phyloP scores from a whole-genome alignment of 75 land plant species.

The Sequoiadendron giganteum region DNA sequence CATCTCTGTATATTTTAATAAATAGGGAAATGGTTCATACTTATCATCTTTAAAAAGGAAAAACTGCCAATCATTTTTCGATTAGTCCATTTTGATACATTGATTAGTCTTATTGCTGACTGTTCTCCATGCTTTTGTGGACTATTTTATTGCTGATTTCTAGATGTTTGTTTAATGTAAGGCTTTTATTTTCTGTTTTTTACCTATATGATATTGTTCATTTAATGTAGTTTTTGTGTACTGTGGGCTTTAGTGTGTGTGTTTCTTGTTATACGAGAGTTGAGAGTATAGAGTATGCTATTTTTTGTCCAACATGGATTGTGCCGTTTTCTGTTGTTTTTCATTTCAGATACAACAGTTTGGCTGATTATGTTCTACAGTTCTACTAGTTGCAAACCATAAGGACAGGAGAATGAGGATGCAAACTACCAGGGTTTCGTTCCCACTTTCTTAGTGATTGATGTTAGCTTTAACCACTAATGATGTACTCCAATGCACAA shows the following conservation, averaged over 20 bases:
- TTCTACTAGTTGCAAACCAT: background rate
- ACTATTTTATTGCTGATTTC: background rate
- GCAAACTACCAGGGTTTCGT: background rate
- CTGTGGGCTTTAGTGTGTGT: background rate
- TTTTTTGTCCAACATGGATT: background rate
- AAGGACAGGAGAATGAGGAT: background rate
- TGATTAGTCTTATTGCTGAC: background rate
- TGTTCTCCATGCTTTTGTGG: background rate
- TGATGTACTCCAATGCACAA: background rate
- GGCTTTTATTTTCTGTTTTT: background rate
- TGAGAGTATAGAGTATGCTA: too few species aligned
- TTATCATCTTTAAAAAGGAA: background rate
- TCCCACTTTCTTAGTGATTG: background rate
- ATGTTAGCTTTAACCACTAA: background rate
- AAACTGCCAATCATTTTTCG: background rate
- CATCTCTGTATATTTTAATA: background rate
- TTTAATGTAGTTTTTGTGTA: background rate
- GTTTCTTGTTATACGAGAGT: too few species aligned
- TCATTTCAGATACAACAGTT: background rate
- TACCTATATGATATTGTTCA: background rate
- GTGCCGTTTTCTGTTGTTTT: background rate
- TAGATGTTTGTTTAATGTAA: background rate
- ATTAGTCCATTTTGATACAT: background rate
- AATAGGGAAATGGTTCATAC: background rate
- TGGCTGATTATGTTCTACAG: background rate